Percentiles rank a stretch among this genome's conserved stretches.
These are phyloP conservation scores for Pseudocercospora cruenta DNA, from an alignment of 2,329 filamentous ascomycete genomes.

Conservation along the genomic window DNA sequence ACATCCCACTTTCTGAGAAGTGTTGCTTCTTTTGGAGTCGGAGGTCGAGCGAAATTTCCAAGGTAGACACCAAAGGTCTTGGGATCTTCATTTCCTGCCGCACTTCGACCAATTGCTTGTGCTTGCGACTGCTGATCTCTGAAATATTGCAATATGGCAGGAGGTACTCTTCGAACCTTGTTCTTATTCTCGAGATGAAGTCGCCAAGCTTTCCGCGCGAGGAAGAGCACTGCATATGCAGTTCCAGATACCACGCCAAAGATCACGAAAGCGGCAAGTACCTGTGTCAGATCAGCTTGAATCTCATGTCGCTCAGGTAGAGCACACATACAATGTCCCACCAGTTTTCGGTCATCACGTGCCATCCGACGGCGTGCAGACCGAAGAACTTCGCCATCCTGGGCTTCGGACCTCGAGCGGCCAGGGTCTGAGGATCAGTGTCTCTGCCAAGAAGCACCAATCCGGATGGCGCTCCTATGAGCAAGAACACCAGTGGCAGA, in stretches of 20 bases:
- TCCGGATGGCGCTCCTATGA: constrained; percentile 9
- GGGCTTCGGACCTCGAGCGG: background rate
- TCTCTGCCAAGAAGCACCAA: constrained; percentile 8
- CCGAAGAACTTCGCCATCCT: constrained; percentile 11
- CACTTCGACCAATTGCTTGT: constrained; percentile 1
- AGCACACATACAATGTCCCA: constrained; percentile 9
- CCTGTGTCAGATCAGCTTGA: background rate
- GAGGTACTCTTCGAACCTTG: background rate
- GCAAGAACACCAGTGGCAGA: constrained; percentile 6
- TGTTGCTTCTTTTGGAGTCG: constrained; percentile 23
- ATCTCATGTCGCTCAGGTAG: background rate
- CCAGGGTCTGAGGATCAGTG: background rate
- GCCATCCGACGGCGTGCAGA: constrained; percentile 15
- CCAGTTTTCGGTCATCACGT: constrained; percentile 14
- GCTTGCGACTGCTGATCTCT: constrained; percentile 1
- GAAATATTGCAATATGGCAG: background rate
- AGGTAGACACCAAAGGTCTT: constrained; percentile 36
- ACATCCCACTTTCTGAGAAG: constrained; percentile 34
- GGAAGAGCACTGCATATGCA: background rate
- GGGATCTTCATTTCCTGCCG: constrained; percentile 11
- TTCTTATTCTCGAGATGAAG: background rate
- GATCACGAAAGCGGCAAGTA: constrained; percentile 11
- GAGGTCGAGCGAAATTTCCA: constrained; percentile 31
- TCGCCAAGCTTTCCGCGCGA: background rate
- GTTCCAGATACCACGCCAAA: constrained; percentile 9